Conservation (phyloP, 192 early-diverging fungal genomes). For the Coemansia sp. region DNA sequence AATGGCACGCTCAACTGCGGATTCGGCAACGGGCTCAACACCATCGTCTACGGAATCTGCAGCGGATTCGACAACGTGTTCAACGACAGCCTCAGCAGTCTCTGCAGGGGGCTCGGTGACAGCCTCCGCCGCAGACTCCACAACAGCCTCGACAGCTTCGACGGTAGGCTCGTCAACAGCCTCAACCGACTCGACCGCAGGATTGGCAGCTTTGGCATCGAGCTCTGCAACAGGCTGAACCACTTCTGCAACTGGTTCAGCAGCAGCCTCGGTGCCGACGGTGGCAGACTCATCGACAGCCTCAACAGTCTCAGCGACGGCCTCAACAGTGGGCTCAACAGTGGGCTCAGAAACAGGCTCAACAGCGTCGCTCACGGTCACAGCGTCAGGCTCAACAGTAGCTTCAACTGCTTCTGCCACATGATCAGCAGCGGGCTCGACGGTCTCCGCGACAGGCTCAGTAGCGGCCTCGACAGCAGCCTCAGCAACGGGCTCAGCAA, state of each 20-base stretch:
- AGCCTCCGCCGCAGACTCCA: neutral
- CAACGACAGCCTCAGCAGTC: neutral
- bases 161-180: neutral
- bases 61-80: neutral
- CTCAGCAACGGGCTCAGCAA: neutral
- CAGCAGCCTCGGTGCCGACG: no score
- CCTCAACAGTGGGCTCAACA: no score
- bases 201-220: no score
- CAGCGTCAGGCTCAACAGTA: neutral
- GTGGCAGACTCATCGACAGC: no score
- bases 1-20: neutral
- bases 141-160: neutral
- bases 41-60: no score
- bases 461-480: slow-evolving; percentile 1
- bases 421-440: neutral
- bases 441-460: neutral
- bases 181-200: neutral
- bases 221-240: no score
- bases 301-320: no score
- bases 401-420: neutral
- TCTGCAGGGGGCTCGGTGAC: neutral
- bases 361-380: neutral
- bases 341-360: no score
- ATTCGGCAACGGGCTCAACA: no score
- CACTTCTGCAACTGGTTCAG: no score